Evolutionary conservation across 2,329 filamentous ascomycete species (phyloP).

Genomic region (Xylaria multiplex): DNA sequence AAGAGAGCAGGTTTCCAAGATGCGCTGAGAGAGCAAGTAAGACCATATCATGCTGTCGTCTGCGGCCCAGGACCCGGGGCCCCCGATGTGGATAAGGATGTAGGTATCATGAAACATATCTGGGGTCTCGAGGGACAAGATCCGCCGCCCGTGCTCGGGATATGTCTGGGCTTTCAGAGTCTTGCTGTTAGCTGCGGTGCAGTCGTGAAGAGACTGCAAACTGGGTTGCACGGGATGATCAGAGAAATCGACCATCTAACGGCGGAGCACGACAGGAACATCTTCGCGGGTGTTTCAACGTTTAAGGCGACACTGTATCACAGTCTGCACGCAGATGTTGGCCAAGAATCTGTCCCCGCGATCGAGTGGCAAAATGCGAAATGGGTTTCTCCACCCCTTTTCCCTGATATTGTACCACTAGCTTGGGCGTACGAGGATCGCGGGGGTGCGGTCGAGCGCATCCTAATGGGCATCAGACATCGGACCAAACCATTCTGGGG

Average conservation of each 20-base stretch:
- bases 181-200: constrained; percentile 76
- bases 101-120: constrained; percentile 81
- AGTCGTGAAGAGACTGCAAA: constrained; percentile 70
- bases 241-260: constrained; percentile 68
- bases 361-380: constrained; percentile 52
- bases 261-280: constrained; percentile 56
- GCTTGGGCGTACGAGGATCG: constrained; percentile 68
- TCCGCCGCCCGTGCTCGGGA: constrained; percentile 81
- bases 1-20: constrained; percentile 54
- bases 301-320: constrained; percentile 83
- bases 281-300: constrained; percentile 70
- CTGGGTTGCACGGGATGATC: constrained; percentile 85
- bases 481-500: constrained; percentile 79
- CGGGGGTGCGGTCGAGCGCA: constrained; percentile 56
- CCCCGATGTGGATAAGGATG: constrained; percentile 75
- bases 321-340: constrained; percentile 66
- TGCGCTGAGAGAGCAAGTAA: constrained; percentile 61
- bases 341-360: constrained; percentile 55
- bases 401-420: constrained; percentile 63
- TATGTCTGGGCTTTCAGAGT: constrained; percentile 91
- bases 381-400: constrained; percentile 53
- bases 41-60: constrained; percentile 82
- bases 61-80: constrained; percentile 91
- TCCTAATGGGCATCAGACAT: constrained; percentile 83
- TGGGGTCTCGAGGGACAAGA: constrained; percentile 72